Base-by-base conservation (phyloP, 75 land plant species). In the Adiantum capillusveneris region DNA sequence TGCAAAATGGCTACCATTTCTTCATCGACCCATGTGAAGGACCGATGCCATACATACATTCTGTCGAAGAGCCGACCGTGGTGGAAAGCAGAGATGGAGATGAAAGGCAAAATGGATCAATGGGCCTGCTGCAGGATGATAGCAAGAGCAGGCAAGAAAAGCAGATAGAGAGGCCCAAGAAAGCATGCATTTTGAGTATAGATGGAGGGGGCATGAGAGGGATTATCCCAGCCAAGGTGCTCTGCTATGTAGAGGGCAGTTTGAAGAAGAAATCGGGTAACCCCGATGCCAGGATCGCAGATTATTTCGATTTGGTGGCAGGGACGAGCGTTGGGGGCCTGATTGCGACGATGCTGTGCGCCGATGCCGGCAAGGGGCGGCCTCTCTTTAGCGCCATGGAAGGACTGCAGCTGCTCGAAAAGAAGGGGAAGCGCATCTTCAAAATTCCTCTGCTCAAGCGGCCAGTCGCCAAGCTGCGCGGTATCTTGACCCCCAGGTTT, bases 281-380 rank as follows among this genome's bases (percentile, higher is more conserved):
- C 61, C 63, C 83, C n/a, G 41, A 52, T 17, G 81, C 96, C 31
- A 56, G 70, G 12, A 78, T 90, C 54, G 73, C 84, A 0, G 96
- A 94, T 57, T 86, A 74, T 60, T 94, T 94, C 65, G 98, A 94
- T 62, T 41, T 90, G 19, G 68, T 75, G 12, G 89, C 80, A 19
- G 98, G 98, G 29, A 86, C 96, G 0, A 84, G 87, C 18, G 65
- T 81, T 25, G 98, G 98, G 22, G 98, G 87, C 18, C 1, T 93
- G 25, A 59, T 85, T 29, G 83, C 95, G 0, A 64, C 73, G 21
- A 71, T 93, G 85, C 71, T 93, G 18, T 46, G 71, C 57, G 74
- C 89, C 1, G 62, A 66, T 46, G 78, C 61, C 53, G 75, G 65
- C 28, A 45, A 56, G 29, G 77, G 46, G 42, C 24, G 73, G 78